phyloP scores from a whole-genome alignment of 768 basidiomycete species.

The Thelephora aurantiotincta region DNA sequence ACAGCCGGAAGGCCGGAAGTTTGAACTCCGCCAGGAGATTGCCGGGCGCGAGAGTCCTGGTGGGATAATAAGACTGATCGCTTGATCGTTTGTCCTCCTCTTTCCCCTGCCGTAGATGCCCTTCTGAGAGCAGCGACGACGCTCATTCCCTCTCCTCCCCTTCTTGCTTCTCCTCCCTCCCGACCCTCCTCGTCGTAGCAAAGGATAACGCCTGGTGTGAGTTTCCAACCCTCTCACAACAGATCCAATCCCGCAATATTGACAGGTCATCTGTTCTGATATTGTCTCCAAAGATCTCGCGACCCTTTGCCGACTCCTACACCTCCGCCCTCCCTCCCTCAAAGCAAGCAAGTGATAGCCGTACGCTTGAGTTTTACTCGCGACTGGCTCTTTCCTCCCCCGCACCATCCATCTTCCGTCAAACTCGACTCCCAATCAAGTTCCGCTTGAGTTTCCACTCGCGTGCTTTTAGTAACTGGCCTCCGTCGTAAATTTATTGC shows the following conservation, averaged over 20 bases:
- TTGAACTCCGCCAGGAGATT: too few species aligned
- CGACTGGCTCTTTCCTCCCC: slow-evolving; percentile 8
- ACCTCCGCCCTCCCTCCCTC: slow-evolving; percentile 25
- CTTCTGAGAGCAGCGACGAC: background rate
- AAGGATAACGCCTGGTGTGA: slow-evolving; percentile 38
- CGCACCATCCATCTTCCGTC: slow-evolving; percentile 2
- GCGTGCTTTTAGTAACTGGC: slow-evolving; percentile 10
- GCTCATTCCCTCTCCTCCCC: slow-evolving; percentile 14
- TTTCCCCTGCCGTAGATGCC: background rate
- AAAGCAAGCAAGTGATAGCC: slow-evolving; percentile 19
- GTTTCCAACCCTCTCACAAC: slow-evolving; percentile 6
- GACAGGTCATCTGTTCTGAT: background rate
- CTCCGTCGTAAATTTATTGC: slow-evolving; percentile 8
- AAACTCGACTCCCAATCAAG: slow-evolving; percentile 6
- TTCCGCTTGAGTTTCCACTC: slow-evolving; percentile 6
- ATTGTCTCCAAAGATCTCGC: slow-evolving; percentile 50
- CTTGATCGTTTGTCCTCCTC: background rate
- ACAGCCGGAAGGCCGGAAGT: too few species aligned
- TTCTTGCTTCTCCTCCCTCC: slow-evolving; percentile 18
- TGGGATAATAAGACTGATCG: too few species aligned
- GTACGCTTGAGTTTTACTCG: slow-evolving; percentile 31
- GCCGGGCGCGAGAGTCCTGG: too few species aligned
- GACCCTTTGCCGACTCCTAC: slow-evolving; percentile 82
- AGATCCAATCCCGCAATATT: slow-evolving; percentile 2
- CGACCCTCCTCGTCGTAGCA: slow-evolving; percentile 34